Base-by-base conservation (phyloP, 441 rosid species). In the Gossypium laxum region DNA sequence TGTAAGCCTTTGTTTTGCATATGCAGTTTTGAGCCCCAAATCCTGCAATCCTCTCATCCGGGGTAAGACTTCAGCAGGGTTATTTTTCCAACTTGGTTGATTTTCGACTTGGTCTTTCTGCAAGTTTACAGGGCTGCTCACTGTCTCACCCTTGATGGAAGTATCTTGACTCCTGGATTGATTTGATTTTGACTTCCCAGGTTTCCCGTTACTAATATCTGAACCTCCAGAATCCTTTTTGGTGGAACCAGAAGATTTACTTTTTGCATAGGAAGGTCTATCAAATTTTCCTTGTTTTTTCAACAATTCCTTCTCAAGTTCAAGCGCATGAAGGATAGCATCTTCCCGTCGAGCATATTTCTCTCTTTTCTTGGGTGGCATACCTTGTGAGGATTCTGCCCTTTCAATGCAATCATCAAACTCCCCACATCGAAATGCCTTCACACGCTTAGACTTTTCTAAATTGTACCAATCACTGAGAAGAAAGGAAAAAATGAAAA, bases 291-390 rank as follows among this genome's bases (percentile, higher is more conserved):
- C 91, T 82, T 87, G 88, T 75, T 79, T 89, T 75, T 67, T 81
- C 80, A 83, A 71, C 58, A 88, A 72, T 76, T 87, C 84, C 84
- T 85, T 92, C 81, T 95, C 99, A 57, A 95, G 96, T 75, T 95
- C 99, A 75, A 95, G 97, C 6, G 99, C 98, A 76, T 95, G 99
- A 64, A 92, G 95, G 80, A 95, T 95, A 26, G 99, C 99, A 84
- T 95, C 99, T 84, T 95, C 99, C 72, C 99, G 83, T 57, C 99
- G 96, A 72, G 99, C 97, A 84, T 94, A 94, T 80, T 94, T 94
- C 84, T 94, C 99, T 76, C 99, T 86, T 81, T 92, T 94, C 76
- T 89, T 87, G 67, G 88, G 80, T 12, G 94, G 96, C 84, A 87
- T 79, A 41, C 91, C 88, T 73, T 82, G 88, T 5, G 96, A 72